These are phyloP conservation scores for Xylaria sp. DNA, from an alignment of 2,329 filamentous ascomycete genomes.

Conservation along the genomic window DNA sequence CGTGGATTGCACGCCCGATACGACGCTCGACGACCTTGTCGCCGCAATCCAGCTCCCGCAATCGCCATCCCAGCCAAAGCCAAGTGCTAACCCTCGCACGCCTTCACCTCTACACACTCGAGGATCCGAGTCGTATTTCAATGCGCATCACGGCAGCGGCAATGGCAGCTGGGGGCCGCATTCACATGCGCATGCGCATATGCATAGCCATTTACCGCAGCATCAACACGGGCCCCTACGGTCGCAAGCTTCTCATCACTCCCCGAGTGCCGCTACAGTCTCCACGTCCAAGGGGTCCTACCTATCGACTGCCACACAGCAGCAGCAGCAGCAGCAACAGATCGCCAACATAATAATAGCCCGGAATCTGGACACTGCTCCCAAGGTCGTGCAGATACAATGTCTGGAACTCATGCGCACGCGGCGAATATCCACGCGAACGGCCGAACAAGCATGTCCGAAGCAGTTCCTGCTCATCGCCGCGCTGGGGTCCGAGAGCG, in stretches of 20 bases:
- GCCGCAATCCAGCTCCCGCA: slow-evolving; percentile 69
- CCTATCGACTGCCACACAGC: slow-evolving; percentile 22
- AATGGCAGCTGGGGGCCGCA: background rate
- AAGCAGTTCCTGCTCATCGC: slow-evolving; percentile 84
- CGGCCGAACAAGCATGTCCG: slow-evolving; percentile 77
- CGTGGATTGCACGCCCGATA: slow-evolving; percentile 77
- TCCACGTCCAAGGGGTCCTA: slow-evolving; percentile 21
- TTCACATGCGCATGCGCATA: slow-evolving; percentile 1
- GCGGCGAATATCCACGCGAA: slow-evolving; percentile 79
- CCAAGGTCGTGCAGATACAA: slow-evolving; percentile 84
- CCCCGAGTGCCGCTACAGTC: slow-evolving; percentile 8
- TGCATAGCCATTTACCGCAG: slow-evolving; percentile 5
- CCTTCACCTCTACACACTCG: slow-evolving; percentile 44
- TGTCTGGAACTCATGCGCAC: slow-evolving; percentile 81
- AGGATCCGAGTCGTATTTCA: slow-evolving; percentile 38
- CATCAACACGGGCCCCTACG: slow-evolving; percentile 16
- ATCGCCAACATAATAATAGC: slow-evolving; percentile 88
- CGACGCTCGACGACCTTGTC: slow-evolving; percentile 84
- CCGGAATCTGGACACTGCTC: slow-evolving; percentile 79
- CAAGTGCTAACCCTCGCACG: slow-evolving; percentile 41
- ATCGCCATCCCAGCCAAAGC: slow-evolving; percentile 44
- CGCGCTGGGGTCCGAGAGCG: slow-evolving; percentile 60
- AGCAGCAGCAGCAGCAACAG: slow-evolving; percentile 40
- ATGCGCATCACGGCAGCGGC: background rate
- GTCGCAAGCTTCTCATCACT: slow-evolving; percentile 1